Evolutionary conservation across 345 rosid species (phyloP).

Genomic region (Combretum micranthum): DNA sequence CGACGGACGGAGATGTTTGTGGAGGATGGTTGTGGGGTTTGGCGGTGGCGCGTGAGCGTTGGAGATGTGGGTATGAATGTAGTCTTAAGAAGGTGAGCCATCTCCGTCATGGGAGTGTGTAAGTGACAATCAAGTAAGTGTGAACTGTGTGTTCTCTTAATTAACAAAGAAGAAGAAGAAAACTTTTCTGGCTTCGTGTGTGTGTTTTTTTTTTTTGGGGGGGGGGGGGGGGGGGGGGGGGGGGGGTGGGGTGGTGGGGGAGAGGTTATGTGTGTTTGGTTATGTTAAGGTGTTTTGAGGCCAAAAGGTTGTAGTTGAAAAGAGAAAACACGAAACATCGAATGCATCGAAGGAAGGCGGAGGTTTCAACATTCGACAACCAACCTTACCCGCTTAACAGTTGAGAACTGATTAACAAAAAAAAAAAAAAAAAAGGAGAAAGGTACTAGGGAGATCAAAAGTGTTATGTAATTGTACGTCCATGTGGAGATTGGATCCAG

Average conservation of each 20-base stretch:
- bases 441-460: no score
- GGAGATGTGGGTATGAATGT: slow-evolving; percentile 42
- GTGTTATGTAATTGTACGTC: no score
- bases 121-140: not conserved
- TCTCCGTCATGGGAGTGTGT: slow-evolving; percentile 7
- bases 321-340: slow-evolving; percentile 8
- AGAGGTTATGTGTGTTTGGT: not conserved
- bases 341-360: slow-evolving; percentile 66
- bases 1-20: slow-evolving; percentile 8
- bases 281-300: slow-evolving; percentile 4
- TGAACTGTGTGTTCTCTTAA: not conserved
- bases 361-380: slow-evolving; percentile 34
- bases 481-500: no score
- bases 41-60: slow-evolving; percentile 14
- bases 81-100: slow-evolving; percentile 67
- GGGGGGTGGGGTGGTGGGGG: no score
- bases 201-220: no score
- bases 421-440: no score
- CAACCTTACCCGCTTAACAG: no score
- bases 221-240: no score
- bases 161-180: not conserved
- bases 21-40: not conserved
- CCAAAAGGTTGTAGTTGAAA: no score
- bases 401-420: no score
- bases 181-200: no score